Base-by-base conservation (phyloP, 306 rosid genomes). In the Dicorynia guianensis region DNA sequence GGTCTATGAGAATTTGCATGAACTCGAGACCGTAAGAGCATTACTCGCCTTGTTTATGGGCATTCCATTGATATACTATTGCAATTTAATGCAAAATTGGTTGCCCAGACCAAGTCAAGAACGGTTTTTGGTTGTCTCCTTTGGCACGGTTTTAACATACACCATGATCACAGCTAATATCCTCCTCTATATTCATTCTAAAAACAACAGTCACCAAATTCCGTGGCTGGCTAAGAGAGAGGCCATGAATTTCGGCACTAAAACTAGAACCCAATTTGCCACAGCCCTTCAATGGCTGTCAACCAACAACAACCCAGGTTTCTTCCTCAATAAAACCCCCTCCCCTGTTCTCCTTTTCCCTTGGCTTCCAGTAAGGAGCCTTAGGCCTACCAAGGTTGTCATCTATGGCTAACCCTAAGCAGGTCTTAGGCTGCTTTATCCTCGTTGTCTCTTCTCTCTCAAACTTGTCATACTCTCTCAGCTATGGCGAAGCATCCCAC, bases 371-470 rank as follows among this genome's bases (percentile, higher is more conserved):
- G 48, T 36, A 68, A 60, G 83, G 77, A 79, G 61, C 88, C 86
- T 81, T 79, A 85, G 87, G 88, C 90, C 86, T 50, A 36, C 82
- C 78, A 81, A 79, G 88, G 86, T 73, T 63, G 72, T 67, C 17
- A 68, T 53, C 30, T 9, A 87, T 87, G 88, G 83, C 88, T 87
- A 75, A 40, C 38, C 88, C 6, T 79, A 75, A 72, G 34, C 71
- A 76, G 82, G 88, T 79, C 79, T 75, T 86, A 42, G 82, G 85
- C 70, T 78, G 84, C 67, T 67, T 71, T 19, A 60, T 84, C 11
- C n/a, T 71, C 33, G 0, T 63, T 55, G 13, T 83, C 7, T 75
- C 80, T 60, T 71, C 72, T 44, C 43, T 58, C 39, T 64, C 77
- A 72, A 64, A 80, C 5, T 54, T 68, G 42, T 46, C 62, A 8